These are phyloP conservation scores for Cadophora sp. DNA, from an alignment of 2,329 filamentous ascomycete genomes.

Conservation along the genomic window DNA sequence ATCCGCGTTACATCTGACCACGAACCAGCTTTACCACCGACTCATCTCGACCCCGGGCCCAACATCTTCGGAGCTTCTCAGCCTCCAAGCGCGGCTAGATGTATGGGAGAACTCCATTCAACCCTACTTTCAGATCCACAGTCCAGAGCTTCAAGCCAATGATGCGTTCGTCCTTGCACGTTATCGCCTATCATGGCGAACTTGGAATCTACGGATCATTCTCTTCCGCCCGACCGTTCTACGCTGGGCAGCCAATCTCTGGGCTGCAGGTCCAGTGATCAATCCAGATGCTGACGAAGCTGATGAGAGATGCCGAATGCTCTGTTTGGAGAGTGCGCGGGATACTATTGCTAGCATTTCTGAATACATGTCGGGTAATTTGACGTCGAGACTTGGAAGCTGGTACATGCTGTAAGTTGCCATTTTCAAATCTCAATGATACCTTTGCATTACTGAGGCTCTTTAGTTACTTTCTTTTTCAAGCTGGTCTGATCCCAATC, in stretches of 20 bases:
- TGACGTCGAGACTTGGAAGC: slow-evolving; percentile 49
- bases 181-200: slow-evolving; percentile 48
- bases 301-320: slow-evolving; percentile 44
- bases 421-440: not conserved
- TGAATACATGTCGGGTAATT: slow-evolving; percentile 48
- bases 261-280: slow-evolving; percentile 38
- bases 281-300: slow-evolving; percentile 39
- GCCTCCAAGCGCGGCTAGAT: slow-evolving; percentile 49
- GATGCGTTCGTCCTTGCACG: slow-evolving; percentile 48
- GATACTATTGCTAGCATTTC: slow-evolving; percentile 50
- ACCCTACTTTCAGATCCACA: slow-evolving; percentile 47
- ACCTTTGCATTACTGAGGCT: not conserved
- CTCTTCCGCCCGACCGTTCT: slow-evolving; percentile 51
- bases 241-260: slow-evolving; percentile 44
- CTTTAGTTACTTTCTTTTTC: slow-evolving; percentile 50
- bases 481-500: slow-evolving; percentile 51
- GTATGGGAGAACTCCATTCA: slow-evolving; percentile 51
- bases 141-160: slow-evolving; percentile 45
- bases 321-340: slow-evolving; percentile 49
- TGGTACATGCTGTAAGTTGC: slow-evolving; percentile 50
- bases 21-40: slow-evolving; percentile 52
- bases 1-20: slow-evolving; percentile 50
- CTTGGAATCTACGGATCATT: slow-evolving; percentile 51
- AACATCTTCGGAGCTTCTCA: slow-evolving; percentile 49
- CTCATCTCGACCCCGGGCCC: slow-evolving; percentile 51